These are phyloP conservation scores for Camellia granthamiana DNA, from an alignment of 148 eudicot genomes.

Conservation along the genomic window DNA sequence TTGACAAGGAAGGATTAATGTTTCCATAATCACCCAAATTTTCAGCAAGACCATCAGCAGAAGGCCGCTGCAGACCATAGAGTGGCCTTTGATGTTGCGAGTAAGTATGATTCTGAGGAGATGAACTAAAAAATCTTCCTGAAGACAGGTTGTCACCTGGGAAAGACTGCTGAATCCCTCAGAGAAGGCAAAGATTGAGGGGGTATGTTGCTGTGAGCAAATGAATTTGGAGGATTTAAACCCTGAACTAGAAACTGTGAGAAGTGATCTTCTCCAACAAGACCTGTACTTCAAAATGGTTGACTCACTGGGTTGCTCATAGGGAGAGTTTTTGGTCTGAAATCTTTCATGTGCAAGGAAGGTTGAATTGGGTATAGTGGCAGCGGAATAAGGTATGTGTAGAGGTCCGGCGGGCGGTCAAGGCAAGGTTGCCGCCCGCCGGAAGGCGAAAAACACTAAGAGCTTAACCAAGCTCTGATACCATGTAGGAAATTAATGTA, in stretches of 20 bases:
- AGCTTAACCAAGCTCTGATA: too few relatives aligned
- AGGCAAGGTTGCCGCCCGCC: too few relatives aligned
- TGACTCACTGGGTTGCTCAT: conserved; percentile 35
- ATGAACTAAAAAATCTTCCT: conserved; percentile 10
- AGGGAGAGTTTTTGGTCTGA: conserved; percentile 22
- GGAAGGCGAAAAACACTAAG: too few relatives aligned
- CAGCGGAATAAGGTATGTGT: too few relatives aligned
- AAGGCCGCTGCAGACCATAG: conserved; percentile 31
- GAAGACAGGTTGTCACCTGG: conserved; percentile 22
- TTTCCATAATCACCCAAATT: conserved; percentile 29
- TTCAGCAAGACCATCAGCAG: conserved; percentile 29
- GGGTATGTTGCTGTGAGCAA: conserved; percentile 24
- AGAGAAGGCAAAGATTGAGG: conserved; percentile 13
- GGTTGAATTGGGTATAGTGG: too few relatives aligned
- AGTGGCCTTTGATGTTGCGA: conserved; percentile 33
- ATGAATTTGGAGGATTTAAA: conserved; percentile 30
- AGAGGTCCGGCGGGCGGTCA: too few relatives aligned
- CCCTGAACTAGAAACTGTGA: conserved; percentile 34
- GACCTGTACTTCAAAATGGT: conserved; percentile 32
- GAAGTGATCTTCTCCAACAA: conserved; percentile 29
- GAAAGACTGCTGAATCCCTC: conserved; percentile 23
- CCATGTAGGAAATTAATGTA: too few relatives aligned
- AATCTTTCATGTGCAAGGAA: conserved; percentile 18
- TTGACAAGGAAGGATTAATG: conserved; percentile 24
- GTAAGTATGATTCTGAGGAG: conserved; percentile 37